Evolutionary conservation across 495 filamentous ascomycete species (phyloP), one percentile per base, ranked within the genome.

Genomic region (Penicillium steckii): DNA sequence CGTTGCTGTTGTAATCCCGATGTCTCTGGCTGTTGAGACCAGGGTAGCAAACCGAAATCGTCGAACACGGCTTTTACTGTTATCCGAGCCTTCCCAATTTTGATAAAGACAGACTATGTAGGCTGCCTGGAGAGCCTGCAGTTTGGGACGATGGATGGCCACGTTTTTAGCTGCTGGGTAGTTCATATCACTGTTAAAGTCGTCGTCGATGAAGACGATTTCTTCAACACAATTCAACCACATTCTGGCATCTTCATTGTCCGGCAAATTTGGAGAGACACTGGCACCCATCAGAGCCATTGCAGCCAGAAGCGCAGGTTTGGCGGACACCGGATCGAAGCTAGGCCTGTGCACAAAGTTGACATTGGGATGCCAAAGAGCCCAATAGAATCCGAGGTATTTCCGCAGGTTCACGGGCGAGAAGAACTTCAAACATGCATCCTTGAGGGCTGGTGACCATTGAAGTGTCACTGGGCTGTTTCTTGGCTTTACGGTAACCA

Each of bases 71-170:
- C 50, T 44, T 50, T 64, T 60, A 18, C 52, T 57, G n/a, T 53
- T 45, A 44, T 59, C 57, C 3, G 51, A 47, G 2, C 63, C 63
- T 29, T 66, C 63, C 60, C 63, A 59, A 19, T 60, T 66, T 10
- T 64, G 63, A n/a, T 59, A 61, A 4, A 60, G 52, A 32, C 60
- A 64, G 21, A 64, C 63, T 32, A 66, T 56, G 33, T 64, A 66
- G 3, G 63, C 57, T n/a, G 60, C 63, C 24, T 66, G 60, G 4
- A 64, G 42, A 6, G 55, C 51, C 23, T 61, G 61, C 1, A 64
- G 38, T 21, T 58, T 61, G 30, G 49, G 51, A 8, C 51, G 30
- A 27, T 61, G 50, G 0, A 22, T 38, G 1, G 38, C 25, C 23
- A 59, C 44, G 22, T 33, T 48, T 0, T 29, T 42, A 2, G 35